Evolutionary conservation across 768 basidiomycete species (phyloP), one percentile per base, ranked within the genome.

Genomic region (Galerina marginata): DNA sequence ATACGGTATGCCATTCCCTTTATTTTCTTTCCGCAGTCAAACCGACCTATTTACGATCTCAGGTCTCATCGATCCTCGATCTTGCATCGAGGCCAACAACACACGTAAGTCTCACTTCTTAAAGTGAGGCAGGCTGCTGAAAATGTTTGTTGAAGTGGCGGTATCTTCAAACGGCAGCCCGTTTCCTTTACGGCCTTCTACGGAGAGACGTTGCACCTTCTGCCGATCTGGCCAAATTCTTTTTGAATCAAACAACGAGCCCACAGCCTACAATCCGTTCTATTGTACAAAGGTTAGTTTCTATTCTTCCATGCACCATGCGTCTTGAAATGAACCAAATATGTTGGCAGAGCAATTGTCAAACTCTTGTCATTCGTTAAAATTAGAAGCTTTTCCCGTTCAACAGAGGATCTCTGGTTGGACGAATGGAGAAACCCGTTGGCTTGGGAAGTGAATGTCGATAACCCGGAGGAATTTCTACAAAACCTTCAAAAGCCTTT

Each of bases 371-470:
- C 83, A 37, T 85, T 86, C 65, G 79, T 93, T 69, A 93, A 93
- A 74, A 84, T 92, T 59, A 84, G 93, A 58, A 90, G 87, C 7
- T 90, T 90, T 67, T 84, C 91, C 38, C 76, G 76, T 65, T 84
- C 83, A 4, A 72, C 72, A 3, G 84, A 88, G 40, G 88, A 90
- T 56, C 79, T 92, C 20, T 93, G 92, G 92, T 72, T 85, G 39
- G 86, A 86, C 50, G 84, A 86, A 68, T 92, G 90, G 89, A 76
- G 58, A 16, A 91, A 86, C 71, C 90, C 91, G 4, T 69, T 90
- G 36, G 73, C 76, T 37, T 77, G 71, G 53, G 72, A 78, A 33
- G 69, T 92, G 36, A 42, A 72, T 11, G 70, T 91, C 45, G 63
- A 59, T n/a, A 72, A 86, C 65, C 81, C 84, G 4, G 60, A 74